These are phyloP conservation scores for Barbarea vulgaris DNA, from an alignment of 345 rosid species.

Conservation along the genomic window DNA sequence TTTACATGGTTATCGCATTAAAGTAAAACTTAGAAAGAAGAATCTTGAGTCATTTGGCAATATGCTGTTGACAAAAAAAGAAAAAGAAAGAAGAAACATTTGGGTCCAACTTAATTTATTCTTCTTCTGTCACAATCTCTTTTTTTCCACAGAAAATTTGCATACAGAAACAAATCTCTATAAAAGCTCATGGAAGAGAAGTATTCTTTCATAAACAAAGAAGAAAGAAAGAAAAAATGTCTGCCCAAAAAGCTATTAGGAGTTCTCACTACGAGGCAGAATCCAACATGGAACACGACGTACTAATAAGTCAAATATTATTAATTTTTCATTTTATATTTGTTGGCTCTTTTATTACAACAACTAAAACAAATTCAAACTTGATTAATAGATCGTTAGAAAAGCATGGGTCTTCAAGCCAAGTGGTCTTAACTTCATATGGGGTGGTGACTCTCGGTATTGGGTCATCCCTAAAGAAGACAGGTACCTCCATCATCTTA, in stretches of 20 bases:
- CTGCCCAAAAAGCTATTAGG: slow-evolving; percentile 37
- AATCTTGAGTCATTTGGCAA: too few species aligned
- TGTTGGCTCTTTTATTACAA: background rate
- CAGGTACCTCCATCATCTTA: slow-evolving; percentile 21
- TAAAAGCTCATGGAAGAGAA: slow-evolving; percentile 25
- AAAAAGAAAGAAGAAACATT: background rate
- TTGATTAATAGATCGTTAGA: slow-evolving; percentile 29
- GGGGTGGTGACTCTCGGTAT: slow-evolving; percentile 43
- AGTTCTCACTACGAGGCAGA: slow-evolving; percentile 40
- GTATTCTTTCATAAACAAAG: slow-evolving; percentile 16
- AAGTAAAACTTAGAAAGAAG: slow-evolving; percentile 24
- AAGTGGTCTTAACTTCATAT: slow-evolving; percentile 39
- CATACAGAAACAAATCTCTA: slow-evolving; percentile 14
- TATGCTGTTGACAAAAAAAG: too few species aligned
- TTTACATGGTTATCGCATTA: slow-evolving; percentile 27
- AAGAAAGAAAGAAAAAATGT: slow-evolving; percentile 29
- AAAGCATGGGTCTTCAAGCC: slow-evolving; percentile 42
- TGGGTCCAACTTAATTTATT: slow-evolving; percentile 16
- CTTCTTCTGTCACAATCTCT: slow-evolving; percentile 19
- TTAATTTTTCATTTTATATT: background rate
- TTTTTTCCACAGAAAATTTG: background rate
- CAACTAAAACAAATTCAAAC: background rate
- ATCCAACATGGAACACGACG: slow-evolving; percentile 41
- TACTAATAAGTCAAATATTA: slow-evolving; percentile 8
- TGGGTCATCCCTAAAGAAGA: slow-evolving; percentile 44